Conservation (phyloP, 1,284 basidiomycete species). For the Pholiota adiposa region DNA sequence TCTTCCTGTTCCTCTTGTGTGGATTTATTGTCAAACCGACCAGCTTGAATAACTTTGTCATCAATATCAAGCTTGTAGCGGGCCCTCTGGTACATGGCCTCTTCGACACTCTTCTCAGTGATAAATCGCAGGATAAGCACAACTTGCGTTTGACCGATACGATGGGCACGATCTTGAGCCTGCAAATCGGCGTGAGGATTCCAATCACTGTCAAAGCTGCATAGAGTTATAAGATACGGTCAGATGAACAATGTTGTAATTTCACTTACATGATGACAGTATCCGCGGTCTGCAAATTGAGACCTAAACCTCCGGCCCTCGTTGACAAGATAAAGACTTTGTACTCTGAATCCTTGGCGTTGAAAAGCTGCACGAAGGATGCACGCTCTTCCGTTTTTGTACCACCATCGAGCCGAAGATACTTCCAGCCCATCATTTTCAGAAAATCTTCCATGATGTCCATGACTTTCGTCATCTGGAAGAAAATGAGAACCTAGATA, state of each 20-base stretch:
- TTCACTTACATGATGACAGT: constrained; percentile 93
- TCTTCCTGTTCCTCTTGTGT: constrained; percentile 98
- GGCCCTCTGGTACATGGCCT: constrained; percentile 95
- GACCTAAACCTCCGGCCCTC: constrained; percentile 94
- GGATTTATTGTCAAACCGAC: constrained; percentile 99
- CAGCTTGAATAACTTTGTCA: constrained; percentile 99
- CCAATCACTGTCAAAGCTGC: constrained; percentile 91
- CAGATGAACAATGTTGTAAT: constrained; percentile 17
- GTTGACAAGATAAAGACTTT: constrained; percentile 97
- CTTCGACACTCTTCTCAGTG: constrained; percentile 97
- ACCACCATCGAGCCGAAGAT: constrained; percentile 95
- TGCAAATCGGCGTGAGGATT: constrained; percentile 98
- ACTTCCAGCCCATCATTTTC: constrained; percentile 88
- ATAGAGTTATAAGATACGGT: constrained; percentile 6
- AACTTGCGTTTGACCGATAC: constrained; percentile 99
- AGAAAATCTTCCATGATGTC: constrained; percentile 99
- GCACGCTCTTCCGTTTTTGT: constrained; percentile 99
- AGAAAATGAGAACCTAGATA: constrained; percentile 92
- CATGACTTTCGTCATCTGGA: constrained; percentile 99
- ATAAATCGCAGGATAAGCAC: constrained; percentile 97
- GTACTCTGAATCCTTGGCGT: constrained; percentile 88
- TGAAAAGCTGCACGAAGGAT: constrained; percentile 88
- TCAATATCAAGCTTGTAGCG: constrained; percentile 98
- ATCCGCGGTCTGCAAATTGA: constrained; percentile 98
- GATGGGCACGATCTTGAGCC: constrained; percentile 99